These are phyloP conservation scores for Solanum sejunctum DNA, from an alignment of 257 asterid species.

Conservation along the genomic window DNA sequence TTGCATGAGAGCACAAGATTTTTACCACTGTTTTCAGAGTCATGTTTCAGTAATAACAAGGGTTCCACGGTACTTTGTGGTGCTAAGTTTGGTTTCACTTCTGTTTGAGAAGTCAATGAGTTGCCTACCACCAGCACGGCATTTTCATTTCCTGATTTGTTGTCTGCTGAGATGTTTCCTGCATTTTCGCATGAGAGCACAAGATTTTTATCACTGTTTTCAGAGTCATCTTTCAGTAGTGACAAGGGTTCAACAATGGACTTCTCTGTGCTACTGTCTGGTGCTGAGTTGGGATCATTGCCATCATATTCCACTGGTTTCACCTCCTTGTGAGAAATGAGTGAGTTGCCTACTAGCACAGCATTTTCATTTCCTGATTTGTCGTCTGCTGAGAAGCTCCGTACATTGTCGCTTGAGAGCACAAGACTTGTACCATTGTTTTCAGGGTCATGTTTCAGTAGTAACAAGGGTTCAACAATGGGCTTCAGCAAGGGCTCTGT, in stretches of 20 bases:
- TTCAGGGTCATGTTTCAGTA: conserved; percentile 9
- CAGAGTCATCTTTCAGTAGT: too few relatives aligned
- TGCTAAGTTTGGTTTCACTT: background rate
- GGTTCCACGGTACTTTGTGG: conserved; percentile 1
- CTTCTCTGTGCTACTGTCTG: background rate
- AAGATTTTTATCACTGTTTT: too few relatives aligned
- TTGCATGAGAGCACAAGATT: background rate
- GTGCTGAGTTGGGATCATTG: background rate
- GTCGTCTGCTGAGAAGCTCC: background rate
- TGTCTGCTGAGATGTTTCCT: too few relatives aligned
- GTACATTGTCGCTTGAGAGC: background rate
- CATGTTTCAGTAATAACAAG: conserved; percentile 1
- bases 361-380: background rate
- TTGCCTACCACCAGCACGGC: background rate
- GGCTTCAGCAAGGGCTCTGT: background rate
- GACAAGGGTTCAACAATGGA: background rate
- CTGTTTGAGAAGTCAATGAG: background rate
- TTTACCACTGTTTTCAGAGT: conserved; percentile 4
- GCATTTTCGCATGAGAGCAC: too few relatives aligned
- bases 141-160: too few relatives aligned
- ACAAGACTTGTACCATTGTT: background rate
- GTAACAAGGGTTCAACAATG: background rate
- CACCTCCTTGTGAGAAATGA: background rate
- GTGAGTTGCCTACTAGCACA: background rate
- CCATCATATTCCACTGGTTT: background rate